Percentiles rank a stretch among this genome's conserved stretches.
Conservation (phyloP, 257 asterid species). For the Ehretia macrophylla region DNA sequence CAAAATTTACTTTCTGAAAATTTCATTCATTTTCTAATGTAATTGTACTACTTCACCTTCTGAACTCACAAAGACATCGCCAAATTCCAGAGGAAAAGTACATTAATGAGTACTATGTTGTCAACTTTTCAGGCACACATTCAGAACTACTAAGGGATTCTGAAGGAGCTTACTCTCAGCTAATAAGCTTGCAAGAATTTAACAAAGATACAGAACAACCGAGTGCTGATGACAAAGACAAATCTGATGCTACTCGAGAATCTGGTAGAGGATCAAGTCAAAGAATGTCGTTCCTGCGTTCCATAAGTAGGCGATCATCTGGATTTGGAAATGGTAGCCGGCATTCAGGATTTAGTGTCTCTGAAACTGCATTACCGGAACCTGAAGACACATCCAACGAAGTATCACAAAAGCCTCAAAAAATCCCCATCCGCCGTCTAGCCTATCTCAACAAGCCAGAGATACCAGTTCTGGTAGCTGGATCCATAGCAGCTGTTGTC, state of each 20-base stretch:
- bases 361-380: conserved; percentile 19
- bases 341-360: conserved; percentile 28
- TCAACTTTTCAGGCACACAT: conserved; percentile 40
- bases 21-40: not conserved
- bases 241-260: conserved; percentile 28
- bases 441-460: conserved; percentile 54
- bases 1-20: not conserved
- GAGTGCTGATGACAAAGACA: conserved; percentile 32
- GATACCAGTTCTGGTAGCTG: conserved; percentile 43
- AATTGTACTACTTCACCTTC: not conserved
- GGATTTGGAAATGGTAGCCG: conserved; percentile 51
- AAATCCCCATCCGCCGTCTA: conserved; percentile 51
- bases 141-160: conserved; percentile 45
- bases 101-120: not conserved
- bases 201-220: conserved; percentile 24
- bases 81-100: not conserved
- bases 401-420: conserved; percentile 29
- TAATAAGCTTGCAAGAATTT: conserved; percentile 47
- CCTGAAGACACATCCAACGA: conserved; percentile 4
- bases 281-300: conserved; percentile 33
- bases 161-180: conserved; percentile 58
- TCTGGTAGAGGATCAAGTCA: conserved; percentile 49
- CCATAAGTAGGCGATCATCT: conserved; percentile 60
- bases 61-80: not conserved
- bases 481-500: conserved; percentile 38